A percentile compares a stretch with the other conserved stretches of the same genome.
Evolutionary conservation across 1,284 basidiomycete species (phyloP).

Genomic region (Abortiporus biennis): DNA sequence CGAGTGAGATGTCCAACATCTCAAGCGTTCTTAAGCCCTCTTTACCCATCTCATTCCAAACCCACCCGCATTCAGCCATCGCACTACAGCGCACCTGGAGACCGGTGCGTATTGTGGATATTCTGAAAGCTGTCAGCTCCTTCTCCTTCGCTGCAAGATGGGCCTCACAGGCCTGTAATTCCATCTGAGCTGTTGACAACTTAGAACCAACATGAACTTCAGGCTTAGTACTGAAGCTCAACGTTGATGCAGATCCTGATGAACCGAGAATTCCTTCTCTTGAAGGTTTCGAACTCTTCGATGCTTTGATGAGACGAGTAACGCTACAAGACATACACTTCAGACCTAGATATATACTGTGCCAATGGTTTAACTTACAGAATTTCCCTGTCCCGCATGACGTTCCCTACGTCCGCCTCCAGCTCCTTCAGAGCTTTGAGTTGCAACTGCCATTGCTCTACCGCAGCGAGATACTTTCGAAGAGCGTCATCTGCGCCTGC

Average conservation of each 20-base stretch:
- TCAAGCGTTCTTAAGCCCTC: constrained; percentile 43
- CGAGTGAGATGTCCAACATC: constrained; percentile 15
- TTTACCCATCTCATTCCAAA: constrained; percentile 61
- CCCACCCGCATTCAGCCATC: constrained; percentile 59
- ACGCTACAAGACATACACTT: constrained; percentile 38
- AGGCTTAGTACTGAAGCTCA: constrained; percentile 29
- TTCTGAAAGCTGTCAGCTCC: constrained; percentile 48
- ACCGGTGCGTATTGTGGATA: constrained; percentile 50
- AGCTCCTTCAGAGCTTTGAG: constrained; percentile 44
- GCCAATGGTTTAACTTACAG: constrained; percentile 42
- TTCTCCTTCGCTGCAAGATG: constrained; percentile 63
- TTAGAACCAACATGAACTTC: constrained; percentile 35
- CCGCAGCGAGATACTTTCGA: constrained; percentile 45
- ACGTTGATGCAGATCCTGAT: constrained; percentile 27
- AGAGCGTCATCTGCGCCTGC: constrained; percentile 64
- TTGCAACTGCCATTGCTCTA: constrained; percentile 62
- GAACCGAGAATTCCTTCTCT: constrained; percentile 31
- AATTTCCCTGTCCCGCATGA: constrained; percentile 71
- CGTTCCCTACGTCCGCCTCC: constrained; percentile 64
- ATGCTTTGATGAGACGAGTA: constrained; percentile 70
- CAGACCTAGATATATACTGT: background rate
- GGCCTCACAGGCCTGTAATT: constrained; percentile 72
- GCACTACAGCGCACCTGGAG: constrained; percentile 55
- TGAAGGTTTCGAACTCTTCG: constrained; percentile 47
- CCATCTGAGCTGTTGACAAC: constrained; percentile 59